A percentile compares a stretch with the other conserved stretches of the same genome.
phyloP scores from a whole-genome alignment of 306 rosid species.

The Quercus parvula region DNA sequence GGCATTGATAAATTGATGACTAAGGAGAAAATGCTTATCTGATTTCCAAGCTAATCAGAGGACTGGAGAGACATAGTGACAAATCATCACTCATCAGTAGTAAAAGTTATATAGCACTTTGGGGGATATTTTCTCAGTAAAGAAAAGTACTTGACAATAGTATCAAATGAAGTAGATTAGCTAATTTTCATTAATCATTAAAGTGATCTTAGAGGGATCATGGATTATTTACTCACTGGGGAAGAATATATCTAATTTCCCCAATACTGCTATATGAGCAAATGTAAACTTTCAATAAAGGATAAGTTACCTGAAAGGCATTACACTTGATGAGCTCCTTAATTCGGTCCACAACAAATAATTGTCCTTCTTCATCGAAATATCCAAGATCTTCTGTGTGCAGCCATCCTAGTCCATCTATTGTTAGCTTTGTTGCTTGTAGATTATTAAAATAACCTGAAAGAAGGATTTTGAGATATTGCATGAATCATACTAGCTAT shows the following conservation, averaged over 20 bases:
- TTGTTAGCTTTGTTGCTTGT: constrained; percentile 37
- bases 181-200: no score
- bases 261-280: no score
- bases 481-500: neutral
- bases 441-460: constrained; percentile 46
- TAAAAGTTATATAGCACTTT: neutral
- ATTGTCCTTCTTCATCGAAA: constrained; percentile 36
- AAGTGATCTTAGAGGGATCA: no score
- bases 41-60: neutral
- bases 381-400: constrained; percentile 49
- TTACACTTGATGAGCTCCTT: constrained; percentile 49
- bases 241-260: no score
- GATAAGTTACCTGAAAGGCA: constrained; percentile 32
- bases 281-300: neutral
- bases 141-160: neutral
- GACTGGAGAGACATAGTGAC: neutral
- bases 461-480: neutral
- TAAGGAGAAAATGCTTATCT: no score
- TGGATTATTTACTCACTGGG: no score
- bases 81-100: neutral
- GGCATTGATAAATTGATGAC: no score
- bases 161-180: neutral
- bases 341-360: constrained; percentile 45
- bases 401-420: constrained; percentile 41
- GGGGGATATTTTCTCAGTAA: neutral